A percentile compares a stretch with the other conserved stretches of the same genome.
phyloP scores from a whole-genome alignment of 2,329 filamentous ascomycete species.

The Mycosphaerella arachidis region DNA sequence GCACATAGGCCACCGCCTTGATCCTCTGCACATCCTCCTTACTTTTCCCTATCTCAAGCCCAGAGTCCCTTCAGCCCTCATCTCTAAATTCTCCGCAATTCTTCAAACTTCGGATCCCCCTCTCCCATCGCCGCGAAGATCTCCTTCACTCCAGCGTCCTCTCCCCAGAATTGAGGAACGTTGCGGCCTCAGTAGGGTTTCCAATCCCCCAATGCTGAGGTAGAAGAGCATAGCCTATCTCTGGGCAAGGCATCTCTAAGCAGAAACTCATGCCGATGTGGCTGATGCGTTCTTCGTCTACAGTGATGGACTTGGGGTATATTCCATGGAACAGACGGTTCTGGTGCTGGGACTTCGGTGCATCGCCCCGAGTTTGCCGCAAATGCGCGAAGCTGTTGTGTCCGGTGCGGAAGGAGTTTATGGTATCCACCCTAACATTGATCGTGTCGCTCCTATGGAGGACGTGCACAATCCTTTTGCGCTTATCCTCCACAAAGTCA shows the following conservation, averaged over 20 bases:
- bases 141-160: slow-evolving; percentile 6
- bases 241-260: slow-evolving; percentile 7
- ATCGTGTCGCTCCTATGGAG: not conserved
- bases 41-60: too few species aligned
- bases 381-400: not conserved
- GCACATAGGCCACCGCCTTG: not conserved
- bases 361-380: not conserved
- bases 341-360: not conserved
- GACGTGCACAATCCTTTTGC: not conserved
- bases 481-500: not conserved
- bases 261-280: slow-evolving; percentile 6
- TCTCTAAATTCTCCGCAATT: slow-evolving; percentile 6
- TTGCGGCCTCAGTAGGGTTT: slow-evolving; percentile 8
- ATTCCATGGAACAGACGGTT: slow-evolving; percentile 7
- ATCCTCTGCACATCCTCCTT: not conserved
- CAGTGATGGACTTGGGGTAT: not conserved
- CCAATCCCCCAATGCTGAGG: not conserved
- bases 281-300: not conserved
- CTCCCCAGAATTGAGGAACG: slow-evolving; percentile 5
- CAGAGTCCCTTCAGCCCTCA: slow-evolving; percentile 1
- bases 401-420: not conserved
- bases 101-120: slow-evolving; percentile 1
- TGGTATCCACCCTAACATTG: not conserved
- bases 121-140: not conserved
- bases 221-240: slow-evolving; percentile 10